These are phyloP conservation scores for Leccinum variicolor DNA, from an alignment of 768 basidiomycete genomes.

Conservation along the genomic window DNA sequence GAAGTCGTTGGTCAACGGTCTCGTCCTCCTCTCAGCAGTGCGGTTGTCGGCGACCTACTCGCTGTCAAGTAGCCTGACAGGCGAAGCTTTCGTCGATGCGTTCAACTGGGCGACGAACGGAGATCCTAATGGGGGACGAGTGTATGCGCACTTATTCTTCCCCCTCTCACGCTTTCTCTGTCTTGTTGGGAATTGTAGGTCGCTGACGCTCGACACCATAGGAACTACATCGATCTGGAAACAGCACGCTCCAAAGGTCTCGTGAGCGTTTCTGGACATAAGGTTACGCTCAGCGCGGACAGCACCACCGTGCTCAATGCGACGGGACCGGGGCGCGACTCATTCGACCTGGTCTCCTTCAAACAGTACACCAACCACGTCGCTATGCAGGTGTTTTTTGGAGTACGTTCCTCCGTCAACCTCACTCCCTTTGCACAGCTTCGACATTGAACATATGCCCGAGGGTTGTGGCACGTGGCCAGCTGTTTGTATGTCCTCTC, in stretches of 20 bases:
- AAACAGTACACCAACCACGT: conserved; percentile 33
- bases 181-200: background rate
- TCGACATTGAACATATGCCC: conserved; percentile 39
- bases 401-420: background rate
- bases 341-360: conserved; percentile 33
- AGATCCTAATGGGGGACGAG: conserved; percentile 31
- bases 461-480: conserved; percentile 40
- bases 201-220: conserved; percentile 2
- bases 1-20: background rate
- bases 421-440: conserved; percentile 14
- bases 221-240: conserved; percentile 42
- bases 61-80: conserved; percentile 43
- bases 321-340: conserved; percentile 34
- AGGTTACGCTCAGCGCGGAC: conserved; percentile 34
- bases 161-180: background rate
- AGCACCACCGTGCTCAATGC: conserved; percentile 28
- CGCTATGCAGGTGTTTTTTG: conserved; percentile 17
- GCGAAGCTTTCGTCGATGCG: conserved; percentile 44
- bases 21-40: conserved; percentile 8
- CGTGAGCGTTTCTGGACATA: conserved; percentile 49
- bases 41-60: conserved; percentile 43
- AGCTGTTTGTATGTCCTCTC: conserved; percentile 28
- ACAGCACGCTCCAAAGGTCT: conserved; percentile 58
- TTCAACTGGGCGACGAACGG: conserved; percentile 23
- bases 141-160: conserved; percentile 12